Evolutionary conservation across 2,329 filamentous ascomycete genomes (phyloP).

Genomic region (Curvularia hawaiiensis): DNA sequence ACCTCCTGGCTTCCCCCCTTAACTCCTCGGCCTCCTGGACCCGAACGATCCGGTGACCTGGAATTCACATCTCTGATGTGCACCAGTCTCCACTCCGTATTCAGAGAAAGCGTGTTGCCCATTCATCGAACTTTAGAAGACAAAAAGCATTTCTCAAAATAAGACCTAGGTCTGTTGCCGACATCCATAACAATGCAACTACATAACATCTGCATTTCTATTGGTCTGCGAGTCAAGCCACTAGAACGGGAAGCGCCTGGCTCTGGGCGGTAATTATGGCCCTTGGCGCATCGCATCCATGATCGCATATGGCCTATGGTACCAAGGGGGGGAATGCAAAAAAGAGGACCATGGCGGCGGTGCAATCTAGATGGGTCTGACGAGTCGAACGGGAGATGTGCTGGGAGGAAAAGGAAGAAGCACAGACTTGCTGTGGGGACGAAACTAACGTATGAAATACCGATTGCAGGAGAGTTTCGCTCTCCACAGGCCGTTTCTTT

Average conservation of each 20-base stretch:
- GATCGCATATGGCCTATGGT: constrained; percentile 39
- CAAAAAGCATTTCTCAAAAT: constrained; percentile 59
- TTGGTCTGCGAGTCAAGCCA: constrained; percentile 41
- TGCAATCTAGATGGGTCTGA: constrained; percentile 41
- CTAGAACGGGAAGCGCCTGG: constrained; percentile 36
- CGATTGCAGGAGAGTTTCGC: background rate
- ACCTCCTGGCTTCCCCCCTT: constrained; percentile 12
- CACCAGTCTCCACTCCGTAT: constrained; percentile 42
- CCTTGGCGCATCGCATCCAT: constrained; percentile 40
- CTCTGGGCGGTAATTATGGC: constrained; percentile 36
- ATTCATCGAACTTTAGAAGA: constrained; percentile 61
- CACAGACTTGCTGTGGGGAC: constrained; percentile 45
- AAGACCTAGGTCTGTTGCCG: constrained; percentile 54
- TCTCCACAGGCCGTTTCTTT: constrained; percentile 55
- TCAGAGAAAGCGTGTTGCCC: constrained; percentile 49
- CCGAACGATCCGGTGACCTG: constrained; percentile 50
- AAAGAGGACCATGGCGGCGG: constrained; percentile 34
- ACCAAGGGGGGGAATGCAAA: constrained; percentile 18
- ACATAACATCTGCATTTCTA: constrained; percentile 50
- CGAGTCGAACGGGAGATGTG: constrained; percentile 56
- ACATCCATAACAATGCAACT: constrained; percentile 59
- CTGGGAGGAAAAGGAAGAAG: constrained; percentile 53
- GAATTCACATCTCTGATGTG: constrained; percentile 43
- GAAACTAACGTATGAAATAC: background rate
- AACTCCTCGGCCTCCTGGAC: constrained; percentile 52